Conservation (phyloP, 805 yeast genomes). For the Blastobotrys muscicola region DNA sequence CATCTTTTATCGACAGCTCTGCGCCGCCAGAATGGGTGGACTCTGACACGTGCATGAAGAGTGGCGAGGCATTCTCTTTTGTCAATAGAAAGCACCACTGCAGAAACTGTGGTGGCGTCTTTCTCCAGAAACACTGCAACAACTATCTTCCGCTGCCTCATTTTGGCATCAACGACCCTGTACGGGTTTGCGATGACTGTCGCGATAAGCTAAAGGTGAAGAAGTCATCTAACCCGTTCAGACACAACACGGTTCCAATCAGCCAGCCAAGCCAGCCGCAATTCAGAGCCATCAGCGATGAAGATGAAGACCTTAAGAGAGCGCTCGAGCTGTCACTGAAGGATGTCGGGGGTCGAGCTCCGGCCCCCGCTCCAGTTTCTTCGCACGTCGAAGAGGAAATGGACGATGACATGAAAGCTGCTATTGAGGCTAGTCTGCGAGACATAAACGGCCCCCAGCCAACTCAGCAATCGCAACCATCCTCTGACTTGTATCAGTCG, state of each 20-base stretch:
- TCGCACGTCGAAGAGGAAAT: slow-evolving; percentile 40
- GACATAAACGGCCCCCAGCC: slow-evolving; percentile 44
- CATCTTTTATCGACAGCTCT: slow-evolving; percentile 67
- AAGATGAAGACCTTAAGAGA: slow-evolving; percentile 60
- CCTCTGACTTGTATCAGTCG: not conserved
- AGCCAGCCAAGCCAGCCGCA: not conserved
- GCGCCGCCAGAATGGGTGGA: slow-evolving; percentile 99
- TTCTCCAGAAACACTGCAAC: slow-evolving; percentile 76
- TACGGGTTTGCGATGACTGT: slow-evolving; percentile 90
- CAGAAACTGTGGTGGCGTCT: slow-evolving; percentile 94
- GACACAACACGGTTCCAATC: slow-evolving; percentile 17
- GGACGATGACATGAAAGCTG: slow-evolving; percentile 86
- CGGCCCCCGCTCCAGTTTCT: slow-evolving; percentile 14
- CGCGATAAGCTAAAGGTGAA: slow-evolving; percentile 47
- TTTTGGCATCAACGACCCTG: slow-evolving; percentile 79
- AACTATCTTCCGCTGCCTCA: slow-evolving; percentile 63
- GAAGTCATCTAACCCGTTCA: slow-evolving; percentile 9
- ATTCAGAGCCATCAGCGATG: slow-evolving; percentile 30
- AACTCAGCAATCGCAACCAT: not conserved
- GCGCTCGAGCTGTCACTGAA: slow-evolving; percentile 74
- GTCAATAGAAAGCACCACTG: slow-evolving; percentile 93
- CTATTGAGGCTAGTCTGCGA: slow-evolving; percentile 81
- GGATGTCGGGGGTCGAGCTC: slow-evolving; percentile 31
- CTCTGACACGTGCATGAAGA: slow-evolving; percentile 89
- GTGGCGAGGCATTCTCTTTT: slow-evolving; percentile 70